Evolutionary conservation across 768 basidiomycete genomes (phyloP), one percentile per base, ranked within the genome.

Genomic region (Trametes gibbosa): DNA sequence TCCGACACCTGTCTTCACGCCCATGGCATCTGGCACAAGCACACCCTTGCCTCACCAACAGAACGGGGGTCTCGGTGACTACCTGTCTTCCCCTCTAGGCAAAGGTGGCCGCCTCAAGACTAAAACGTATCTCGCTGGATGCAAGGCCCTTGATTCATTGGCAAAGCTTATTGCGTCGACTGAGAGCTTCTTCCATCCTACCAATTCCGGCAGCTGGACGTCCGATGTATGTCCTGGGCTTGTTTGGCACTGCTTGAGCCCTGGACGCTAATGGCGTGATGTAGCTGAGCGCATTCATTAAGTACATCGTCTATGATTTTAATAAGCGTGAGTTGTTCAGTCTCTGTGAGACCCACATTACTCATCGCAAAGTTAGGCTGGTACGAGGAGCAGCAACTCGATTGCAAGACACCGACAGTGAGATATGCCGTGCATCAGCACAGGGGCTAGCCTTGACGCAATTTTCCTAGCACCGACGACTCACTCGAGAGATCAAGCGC

Each of bases 171-270:
- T 96, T 64, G 90, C 89, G 7, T 92, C 91, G 5, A 89, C 86
- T 25, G 94, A 96, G 72, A 86, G 86, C 56, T 94, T 93, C 75
- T 96, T 95, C 74, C 93, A 95, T 69, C 93, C 93, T 0, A 87
- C 87, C 10, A 94, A 92, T 67, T 90, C 90, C 1, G 92, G 92
- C 9, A 77, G 81, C 12, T 94, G 91, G 88, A 91, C 91, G 4
- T 74, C 79, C 51, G 87, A 89, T 76, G 87, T 87, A 73, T 58
- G 81, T 73, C 32, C 40, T 19, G 7, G 3, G 12, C 3, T 7
- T 24, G 23, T 23, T 3, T 12, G 2, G 45, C 8, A 21, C 1
- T 46, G 19, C 5, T 10, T 25, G 3, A 17, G 12, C 21, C 19
- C 17, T n/a, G n/a, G 45, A 49, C 13, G 13, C 19, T 51, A 17